A percentile compares a stretch with the other conserved stretches of the same genome.
These are phyloP conservation scores for Reutealis trisperma DNA, from an alignment of 345 rosid genomes.

Conservation along the genomic window DNA sequence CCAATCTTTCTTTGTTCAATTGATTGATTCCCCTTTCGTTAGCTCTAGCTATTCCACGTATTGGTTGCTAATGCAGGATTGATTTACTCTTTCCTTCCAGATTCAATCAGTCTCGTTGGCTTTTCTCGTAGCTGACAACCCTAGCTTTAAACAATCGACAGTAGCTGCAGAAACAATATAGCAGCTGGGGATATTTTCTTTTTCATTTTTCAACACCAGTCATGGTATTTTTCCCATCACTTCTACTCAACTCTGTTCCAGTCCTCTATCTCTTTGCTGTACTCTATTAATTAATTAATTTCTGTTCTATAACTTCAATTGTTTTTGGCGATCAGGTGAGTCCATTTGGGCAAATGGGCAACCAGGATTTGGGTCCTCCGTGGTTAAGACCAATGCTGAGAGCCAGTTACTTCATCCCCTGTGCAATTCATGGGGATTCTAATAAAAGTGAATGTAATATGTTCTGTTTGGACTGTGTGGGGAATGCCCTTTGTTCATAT, in stretches of 20 bases:
- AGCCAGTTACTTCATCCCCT: constrained; percentile 71
- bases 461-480: constrained; percentile 80
- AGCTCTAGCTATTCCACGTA: background rate
- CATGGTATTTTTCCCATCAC: constrained; percentile 34
- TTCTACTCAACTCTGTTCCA: background rate
- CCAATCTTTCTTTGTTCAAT: too few species aligned
- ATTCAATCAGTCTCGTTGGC: constrained; percentile 1
- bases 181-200: constrained; percentile 13
- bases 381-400: constrained; percentile 78
- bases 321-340: constrained; percentile 6
- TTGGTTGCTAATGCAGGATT: too few species aligned
- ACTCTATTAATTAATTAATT: background rate
- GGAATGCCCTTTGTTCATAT: constrained; percentile 68
- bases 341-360: constrained; percentile 19
- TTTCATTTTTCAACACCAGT: constrained; percentile 35
- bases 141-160: constrained; percentile 27
- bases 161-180: background rate
- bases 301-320: background rate
- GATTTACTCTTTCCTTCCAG: background rate
- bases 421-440: constrained; percentile 58
- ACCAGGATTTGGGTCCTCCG: constrained; percentile 43
- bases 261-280: background rate
- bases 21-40: too few species aligned
- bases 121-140: constrained; percentile 30
- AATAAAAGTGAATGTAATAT: constrained; percentile 84